Base-by-base conservation (phyloP, 2,329 filamentous ascomycete species). In the Stachybotrys echinatus region DNA sequence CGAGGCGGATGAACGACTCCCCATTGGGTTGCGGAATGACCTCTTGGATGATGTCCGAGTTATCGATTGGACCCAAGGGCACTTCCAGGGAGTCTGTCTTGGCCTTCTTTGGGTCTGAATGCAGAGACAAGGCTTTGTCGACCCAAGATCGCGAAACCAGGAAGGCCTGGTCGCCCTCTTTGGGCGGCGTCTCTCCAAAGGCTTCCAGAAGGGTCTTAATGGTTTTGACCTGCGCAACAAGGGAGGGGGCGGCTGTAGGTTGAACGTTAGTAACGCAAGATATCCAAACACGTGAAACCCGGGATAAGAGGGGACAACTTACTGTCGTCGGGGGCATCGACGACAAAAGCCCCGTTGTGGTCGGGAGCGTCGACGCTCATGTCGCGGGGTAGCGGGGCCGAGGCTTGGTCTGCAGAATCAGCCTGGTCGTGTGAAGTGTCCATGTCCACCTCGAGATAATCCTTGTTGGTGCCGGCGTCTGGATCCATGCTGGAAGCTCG, bases 131-230 rank as follows among this genome's bases (percentile, higher is more conserved):
- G 3, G 94, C 89, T 52, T 83, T 81, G 50, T 80, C 76, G 31
- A 96, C 76, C 94, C 94, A 97, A 52, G 77, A 76, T 47, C 78
- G 80, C 2, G 92, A 95, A 5, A 97, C 81, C 19, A 95, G 70
- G 59, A 85, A 96, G 14, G 86, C 88, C 49, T 82, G 78, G 51
- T 88, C 81, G n/a, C 85, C 85, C 54, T 92, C 88, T 51, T 81
- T 69, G n/a, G 84, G 65, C 7, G 80, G 75, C 1, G 65, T 64
- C 44, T 77, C 74, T n/a, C 69, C 66, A 45, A 76, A 76, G 12
- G 78, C 75, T 54, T 77, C 70, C 22, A 80, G 66, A 22, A 92
- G 69, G 27, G 76, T 75, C 59, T 81, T 79, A 47, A 96, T 89
- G 37, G 82, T 82, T 50, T 79, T 80, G 51, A 96, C 84, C 66